phyloP scores from a whole-genome alignment of 78 protist species.

The Isochrysis galbana region DNA sequence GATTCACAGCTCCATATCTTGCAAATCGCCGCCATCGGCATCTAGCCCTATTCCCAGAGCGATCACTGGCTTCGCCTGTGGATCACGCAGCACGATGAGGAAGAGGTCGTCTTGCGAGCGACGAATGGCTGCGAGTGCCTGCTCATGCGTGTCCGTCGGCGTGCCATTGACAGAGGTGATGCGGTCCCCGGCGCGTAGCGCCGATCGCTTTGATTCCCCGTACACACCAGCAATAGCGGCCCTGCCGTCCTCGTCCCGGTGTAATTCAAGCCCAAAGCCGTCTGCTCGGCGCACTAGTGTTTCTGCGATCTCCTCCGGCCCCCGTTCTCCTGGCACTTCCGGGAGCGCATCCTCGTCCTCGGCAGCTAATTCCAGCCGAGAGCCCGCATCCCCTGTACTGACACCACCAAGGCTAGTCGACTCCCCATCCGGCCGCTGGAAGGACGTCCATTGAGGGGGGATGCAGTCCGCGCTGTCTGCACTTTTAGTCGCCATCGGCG shows the following conservation, averaged over 20 bases:
- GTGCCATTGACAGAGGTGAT: neutral
- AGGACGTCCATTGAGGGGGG: no score
- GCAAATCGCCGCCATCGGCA: neutral
- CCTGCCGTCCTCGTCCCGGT: neutral
- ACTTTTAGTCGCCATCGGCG: neutral
- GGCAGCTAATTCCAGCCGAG: neutral
- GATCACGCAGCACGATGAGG: neutral
- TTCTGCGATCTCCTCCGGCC: neutral
- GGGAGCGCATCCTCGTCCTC: neutral
- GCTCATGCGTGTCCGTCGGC: neutral
- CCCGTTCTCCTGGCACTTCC: neutral
- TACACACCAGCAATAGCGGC: neutral
- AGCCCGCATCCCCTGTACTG: neutral
- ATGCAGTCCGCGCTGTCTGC: neutral
- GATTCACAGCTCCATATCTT: neutral
- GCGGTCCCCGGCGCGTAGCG: neutral
- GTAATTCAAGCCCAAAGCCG: neutral
- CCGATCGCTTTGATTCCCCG: neutral
- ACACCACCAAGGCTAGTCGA: neutral
- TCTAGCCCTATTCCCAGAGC: neutral
- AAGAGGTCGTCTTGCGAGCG: neutral
- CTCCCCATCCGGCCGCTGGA: neutral
- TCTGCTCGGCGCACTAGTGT: neutral
- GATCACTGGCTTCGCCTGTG: neutral
- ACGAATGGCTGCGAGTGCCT: neutral